phyloP scores from a whole-genome alignment of 1,284 basidiomycete species.

The Naganishia sp. region DNA sequence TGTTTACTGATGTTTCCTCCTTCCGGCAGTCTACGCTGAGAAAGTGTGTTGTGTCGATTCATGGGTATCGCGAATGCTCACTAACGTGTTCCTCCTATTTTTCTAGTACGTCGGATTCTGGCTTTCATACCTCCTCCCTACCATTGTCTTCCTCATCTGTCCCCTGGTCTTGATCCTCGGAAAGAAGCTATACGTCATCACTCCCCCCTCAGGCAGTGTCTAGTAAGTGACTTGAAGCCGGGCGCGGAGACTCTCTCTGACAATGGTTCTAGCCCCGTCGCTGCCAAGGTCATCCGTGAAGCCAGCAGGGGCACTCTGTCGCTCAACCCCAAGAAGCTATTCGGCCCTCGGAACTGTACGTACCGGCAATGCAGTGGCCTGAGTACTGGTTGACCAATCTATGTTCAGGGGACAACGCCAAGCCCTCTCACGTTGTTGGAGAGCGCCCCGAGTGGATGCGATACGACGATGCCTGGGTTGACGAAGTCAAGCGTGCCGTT shows the following conservation, averaged over 20 bases:
- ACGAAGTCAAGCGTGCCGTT: conserved; percentile 56
- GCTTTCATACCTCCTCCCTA: conserved; percentile 53
- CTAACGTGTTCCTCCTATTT: conserved; percentile 46
- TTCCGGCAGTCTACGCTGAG: conserved; percentile 11
- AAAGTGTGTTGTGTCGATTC: neutral
- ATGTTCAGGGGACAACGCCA: conserved; percentile 61
- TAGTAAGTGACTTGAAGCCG: conserved; percentile 43
- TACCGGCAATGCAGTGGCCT: neutral
- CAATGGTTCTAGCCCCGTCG: conserved; percentile 26
- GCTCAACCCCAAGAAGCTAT: conserved; percentile 50
- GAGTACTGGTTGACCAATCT: conserved; percentile 42
- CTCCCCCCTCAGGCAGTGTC: conserved; percentile 77
- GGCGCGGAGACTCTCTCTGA: conserved; percentile 45
- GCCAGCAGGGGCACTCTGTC: conserved; percentile 46
- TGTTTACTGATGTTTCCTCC: neutral
- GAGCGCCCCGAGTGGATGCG: conserved; percentile 49
- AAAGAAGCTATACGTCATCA: conserved; percentile 65
- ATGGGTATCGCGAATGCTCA: neutral
- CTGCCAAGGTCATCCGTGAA: conserved; percentile 42
- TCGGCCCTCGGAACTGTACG: conserved; percentile 57
- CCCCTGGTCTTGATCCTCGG: conserved; percentile 71
- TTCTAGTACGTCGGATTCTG: conserved; percentile 53
- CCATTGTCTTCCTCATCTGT: conserved; percentile 54
- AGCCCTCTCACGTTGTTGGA: conserved; percentile 51
- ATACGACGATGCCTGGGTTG: conserved; percentile 58